phyloP scores from a whole-genome alignment of 176 grass and related monocot species.

The Oryza coarctata region DNA sequence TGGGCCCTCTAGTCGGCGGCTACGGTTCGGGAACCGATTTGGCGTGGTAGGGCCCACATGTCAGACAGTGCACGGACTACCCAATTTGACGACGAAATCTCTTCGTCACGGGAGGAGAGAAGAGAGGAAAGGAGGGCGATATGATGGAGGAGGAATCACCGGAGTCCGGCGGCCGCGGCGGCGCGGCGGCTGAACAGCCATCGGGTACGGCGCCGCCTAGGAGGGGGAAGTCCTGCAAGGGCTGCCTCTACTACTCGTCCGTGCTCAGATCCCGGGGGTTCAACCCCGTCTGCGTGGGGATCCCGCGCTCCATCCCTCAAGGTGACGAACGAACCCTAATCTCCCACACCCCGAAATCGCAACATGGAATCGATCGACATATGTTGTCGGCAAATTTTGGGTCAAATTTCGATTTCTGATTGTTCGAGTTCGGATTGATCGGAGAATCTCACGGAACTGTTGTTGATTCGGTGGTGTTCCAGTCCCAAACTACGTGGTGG shows the following conservation, averaged over 20 bases:
- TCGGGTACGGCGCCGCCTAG: neutral
- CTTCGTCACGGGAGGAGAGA: neutral
- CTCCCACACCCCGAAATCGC: neutral
- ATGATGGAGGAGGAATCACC: slow-evolving; percentile 57
- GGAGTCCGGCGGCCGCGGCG: slow-evolving; percentile 40
- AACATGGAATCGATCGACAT: neutral
- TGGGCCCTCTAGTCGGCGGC: neutral
- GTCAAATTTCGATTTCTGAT: neutral
- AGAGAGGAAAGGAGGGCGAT: neutral
- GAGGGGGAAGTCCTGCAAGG: slow-evolving; percentile 95
- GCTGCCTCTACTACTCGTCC: slow-evolving; percentile 91
- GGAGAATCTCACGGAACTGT: slow-evolving; percentile 40
- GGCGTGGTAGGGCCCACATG: slow-evolving; percentile 16
- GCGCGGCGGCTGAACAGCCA: neutral
- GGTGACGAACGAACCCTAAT: slow-evolving; percentile 51
- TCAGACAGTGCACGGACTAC: neutral
- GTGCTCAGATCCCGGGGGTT: slow-evolving; percentile 64
- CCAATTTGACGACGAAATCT: slow-evolving; percentile 10
- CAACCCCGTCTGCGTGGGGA: slow-evolving; percentile 85
- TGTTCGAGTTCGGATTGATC: neutral
- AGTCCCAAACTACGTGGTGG: slow-evolving; percentile 69
- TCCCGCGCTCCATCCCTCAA: slow-evolving; percentile 77
- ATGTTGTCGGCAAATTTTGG: neutral
- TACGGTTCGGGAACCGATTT: neutral
- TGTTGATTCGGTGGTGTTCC: too few species aligned